Evolutionary conservation across 129 eudicot species (phyloP).

Genomic region (Escallonia herrerae): DNA sequence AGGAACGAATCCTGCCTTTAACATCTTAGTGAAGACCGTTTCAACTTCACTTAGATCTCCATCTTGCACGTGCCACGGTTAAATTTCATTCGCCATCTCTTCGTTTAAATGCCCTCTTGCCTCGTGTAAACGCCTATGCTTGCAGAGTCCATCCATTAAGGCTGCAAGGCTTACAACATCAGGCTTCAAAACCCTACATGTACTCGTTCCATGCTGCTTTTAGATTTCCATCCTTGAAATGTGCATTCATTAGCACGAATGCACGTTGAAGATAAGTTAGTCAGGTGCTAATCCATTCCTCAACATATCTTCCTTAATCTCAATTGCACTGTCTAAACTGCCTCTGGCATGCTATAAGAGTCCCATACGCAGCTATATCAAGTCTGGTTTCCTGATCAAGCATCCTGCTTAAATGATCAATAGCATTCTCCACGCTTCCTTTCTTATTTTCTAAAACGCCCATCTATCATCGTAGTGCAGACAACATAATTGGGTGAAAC

Average conservation of each 20-base stretch:
- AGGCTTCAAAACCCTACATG: constrained; percentile 8
- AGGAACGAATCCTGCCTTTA: constrained; percentile 12
- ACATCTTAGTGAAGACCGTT: not conserved
- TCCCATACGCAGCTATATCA: constrained; percentile 8
- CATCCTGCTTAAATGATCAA: constrained; percentile 5
- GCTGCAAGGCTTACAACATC: constrained; percentile 10
- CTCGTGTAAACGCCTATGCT: constrained; percentile 7
- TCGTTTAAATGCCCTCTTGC: constrained; percentile 8
- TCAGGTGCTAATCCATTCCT: constrained; percentile 9
- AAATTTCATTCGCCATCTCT: constrained; percentile 10
- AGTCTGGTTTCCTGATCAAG: constrained; percentile 7
- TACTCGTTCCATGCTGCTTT: constrained; percentile 13
- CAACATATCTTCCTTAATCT: constrained; percentile 3
- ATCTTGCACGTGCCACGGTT: constrained; percentile 9
- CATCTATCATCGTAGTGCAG: constrained; percentile 15
- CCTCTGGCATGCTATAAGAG: constrained; percentile 3
- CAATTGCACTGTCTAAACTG: constrained; percentile 7
- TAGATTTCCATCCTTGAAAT: constrained; percentile 15
- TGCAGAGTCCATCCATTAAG: constrained; percentile 15
- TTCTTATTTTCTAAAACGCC: constrained; percentile 11
- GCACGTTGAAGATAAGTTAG: constrained; percentile 6
- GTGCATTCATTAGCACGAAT: constrained; percentile 4
- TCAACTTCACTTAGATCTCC: constrained; percentile 8
- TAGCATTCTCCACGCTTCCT: constrained; percentile 7
- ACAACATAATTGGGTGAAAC: constrained; percentile 11